Conservation (phyloP, 192 early-diverging fungal species). For the Coemansia sp. region DNA sequence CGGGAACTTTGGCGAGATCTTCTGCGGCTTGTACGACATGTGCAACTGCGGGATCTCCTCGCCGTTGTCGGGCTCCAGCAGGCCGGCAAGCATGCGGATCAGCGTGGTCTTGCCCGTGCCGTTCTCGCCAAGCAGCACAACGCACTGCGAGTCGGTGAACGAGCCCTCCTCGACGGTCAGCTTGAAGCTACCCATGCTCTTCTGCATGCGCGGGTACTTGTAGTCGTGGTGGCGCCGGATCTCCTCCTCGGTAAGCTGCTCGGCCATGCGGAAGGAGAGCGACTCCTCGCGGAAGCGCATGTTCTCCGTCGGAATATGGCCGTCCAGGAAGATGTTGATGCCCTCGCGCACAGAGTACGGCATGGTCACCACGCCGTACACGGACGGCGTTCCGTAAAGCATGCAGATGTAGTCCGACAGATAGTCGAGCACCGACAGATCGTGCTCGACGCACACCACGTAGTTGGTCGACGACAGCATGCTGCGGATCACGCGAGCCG, state of each 20-base stretch:
- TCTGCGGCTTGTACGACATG: constrained; percentile 97
- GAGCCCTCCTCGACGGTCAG: constrained; percentile 73
- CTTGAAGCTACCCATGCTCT: constrained; percentile 81
- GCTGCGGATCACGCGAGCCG: constrained; percentile 86
- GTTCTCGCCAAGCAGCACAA: constrained; percentile 98
- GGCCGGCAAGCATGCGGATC: constrained; percentile 88
- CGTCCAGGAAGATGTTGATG: constrained; percentile 98
- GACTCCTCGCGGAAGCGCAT: constrained; percentile 96
- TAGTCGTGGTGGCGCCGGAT: constrained; percentile 69
- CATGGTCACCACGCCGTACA: constrained; percentile 96
- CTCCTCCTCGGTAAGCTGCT: constrained; percentile 76
- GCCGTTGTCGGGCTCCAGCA: constrained; percentile 69
- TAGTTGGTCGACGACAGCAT: constrained; percentile 72
- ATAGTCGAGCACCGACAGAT: constrained; percentile 96
- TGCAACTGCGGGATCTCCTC: constrained; percentile 78
- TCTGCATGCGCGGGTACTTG: constrained; percentile 86
- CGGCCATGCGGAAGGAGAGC: constrained; percentile 89
- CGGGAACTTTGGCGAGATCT: constrained; percentile 92
- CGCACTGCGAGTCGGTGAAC: constrained; percentile 96
- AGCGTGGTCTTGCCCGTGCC: constrained; percentile 98
- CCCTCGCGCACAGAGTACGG: constrained; percentile 97
- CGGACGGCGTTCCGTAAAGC: constrained; percentile 94
- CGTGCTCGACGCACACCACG: constrained; percentile 98
- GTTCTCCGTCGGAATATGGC: constrained; percentile 96
- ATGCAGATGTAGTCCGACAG: constrained; percentile 98